These are phyloP conservation scores for Polytrichum formosum DNA, from an alignment of 225 moss, liverwort and hornwort species.

Conservation along the genomic window DNA sequence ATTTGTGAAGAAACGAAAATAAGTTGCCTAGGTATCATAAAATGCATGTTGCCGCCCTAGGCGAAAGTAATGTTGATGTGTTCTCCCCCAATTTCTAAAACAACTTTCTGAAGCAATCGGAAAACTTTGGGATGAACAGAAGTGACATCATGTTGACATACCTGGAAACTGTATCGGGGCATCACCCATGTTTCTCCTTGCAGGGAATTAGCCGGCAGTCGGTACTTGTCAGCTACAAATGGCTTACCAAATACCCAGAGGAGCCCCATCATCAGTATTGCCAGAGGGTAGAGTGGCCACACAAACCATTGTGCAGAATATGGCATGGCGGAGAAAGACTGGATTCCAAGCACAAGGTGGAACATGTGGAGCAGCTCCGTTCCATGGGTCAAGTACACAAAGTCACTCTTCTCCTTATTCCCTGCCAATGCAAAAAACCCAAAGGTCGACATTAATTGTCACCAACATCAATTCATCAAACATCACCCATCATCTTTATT, in stretches of 20 bases:
- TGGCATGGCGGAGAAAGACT: slow-evolving; percentile 71
- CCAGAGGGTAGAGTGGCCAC: slow-evolving; percentile 75
- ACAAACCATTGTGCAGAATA: slow-evolving; percentile 62
- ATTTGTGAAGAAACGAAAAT: too few species aligned
- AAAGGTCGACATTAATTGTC: too few species aligned
- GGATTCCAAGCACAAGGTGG: slow-evolving; percentile 61
- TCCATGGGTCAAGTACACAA: slow-evolving; percentile 76
- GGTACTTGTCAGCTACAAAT: slow-evolving; percentile 52
- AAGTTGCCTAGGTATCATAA: too few species aligned
- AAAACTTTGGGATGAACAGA: too few species aligned
- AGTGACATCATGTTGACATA: slow-evolving; percentile 1
- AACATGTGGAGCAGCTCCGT: slow-evolving; percentile 71
- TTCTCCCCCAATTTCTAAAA: too few species aligned
- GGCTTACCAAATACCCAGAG: slow-evolving; percentile 65
- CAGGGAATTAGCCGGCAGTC: slow-evolving; percentile 23
- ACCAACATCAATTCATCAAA: too few species aligned
- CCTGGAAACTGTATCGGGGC: slow-evolving; percentile 84
- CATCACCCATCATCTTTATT: too few species aligned
- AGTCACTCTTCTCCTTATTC: slow-evolving; percentile 42
- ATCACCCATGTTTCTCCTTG: slow-evolving; percentile 69
- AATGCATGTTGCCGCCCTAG: too few species aligned
- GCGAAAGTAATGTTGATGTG: too few species aligned
- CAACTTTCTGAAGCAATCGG: too few species aligned
- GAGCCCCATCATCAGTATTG: slow-evolving; percentile 39
- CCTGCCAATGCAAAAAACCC: slow-evolving; percentile 19